Percentiles rank a stretch among this genome's conserved stretches.
Conservation (phyloP, 2,329 filamentous ascomycete genomes). For the Scolecobasidium constrictum region DNA sequence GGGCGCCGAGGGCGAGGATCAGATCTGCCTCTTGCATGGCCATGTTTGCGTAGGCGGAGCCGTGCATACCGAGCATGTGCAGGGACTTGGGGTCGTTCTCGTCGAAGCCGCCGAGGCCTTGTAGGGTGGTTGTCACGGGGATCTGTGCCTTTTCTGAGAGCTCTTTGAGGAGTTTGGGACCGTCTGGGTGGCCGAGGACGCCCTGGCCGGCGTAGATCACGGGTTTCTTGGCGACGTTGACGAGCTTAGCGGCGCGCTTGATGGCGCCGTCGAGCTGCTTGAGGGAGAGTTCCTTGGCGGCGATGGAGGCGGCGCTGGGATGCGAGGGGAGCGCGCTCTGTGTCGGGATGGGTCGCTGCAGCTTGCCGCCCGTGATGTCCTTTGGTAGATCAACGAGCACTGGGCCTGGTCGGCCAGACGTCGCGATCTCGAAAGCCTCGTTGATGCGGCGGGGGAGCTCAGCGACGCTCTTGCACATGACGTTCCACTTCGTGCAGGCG, state of each 20-base stretch:
- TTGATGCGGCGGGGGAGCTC: constrained; percentile 91
- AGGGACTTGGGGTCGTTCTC: constrained; percentile 89
- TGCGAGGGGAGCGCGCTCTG: constrained; percentile 62
- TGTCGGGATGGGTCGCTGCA: constrained; percentile 75
- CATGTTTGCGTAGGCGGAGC: constrained; percentile 94
- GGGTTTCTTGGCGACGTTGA: constrained; percentile 87
- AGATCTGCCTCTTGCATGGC: constrained; percentile 94
- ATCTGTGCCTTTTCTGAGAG: constrained; percentile 85
- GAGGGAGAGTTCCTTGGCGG: constrained; percentile 61
- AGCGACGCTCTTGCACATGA: constrained; percentile 92
- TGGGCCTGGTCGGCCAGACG: constrained; percentile 82
- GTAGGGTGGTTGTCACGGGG: constrained; percentile 90
- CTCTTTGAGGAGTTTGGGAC: constrained; percentile 67
- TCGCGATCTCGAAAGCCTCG: constrained; percentile 97
- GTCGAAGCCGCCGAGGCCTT: constrained; percentile 84
- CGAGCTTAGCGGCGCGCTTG: constrained; percentile 63
- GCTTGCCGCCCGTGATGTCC: constrained; percentile 80
- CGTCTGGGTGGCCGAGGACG: constrained; percentile 68
- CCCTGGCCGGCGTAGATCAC: constrained; percentile 93
- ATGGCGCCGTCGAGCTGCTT: constrained; percentile 67
- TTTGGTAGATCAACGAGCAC: constrained; percentile 95
- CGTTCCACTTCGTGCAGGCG: constrained; percentile 97
- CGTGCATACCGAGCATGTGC: constrained; percentile 99
- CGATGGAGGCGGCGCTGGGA: constrained; percentile 76
- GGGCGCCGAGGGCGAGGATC: constrained; percentile 85